Evolutionary conservation across 805 yeast genomes (phyloP).

Genomic region (Candida anglica): DNA sequence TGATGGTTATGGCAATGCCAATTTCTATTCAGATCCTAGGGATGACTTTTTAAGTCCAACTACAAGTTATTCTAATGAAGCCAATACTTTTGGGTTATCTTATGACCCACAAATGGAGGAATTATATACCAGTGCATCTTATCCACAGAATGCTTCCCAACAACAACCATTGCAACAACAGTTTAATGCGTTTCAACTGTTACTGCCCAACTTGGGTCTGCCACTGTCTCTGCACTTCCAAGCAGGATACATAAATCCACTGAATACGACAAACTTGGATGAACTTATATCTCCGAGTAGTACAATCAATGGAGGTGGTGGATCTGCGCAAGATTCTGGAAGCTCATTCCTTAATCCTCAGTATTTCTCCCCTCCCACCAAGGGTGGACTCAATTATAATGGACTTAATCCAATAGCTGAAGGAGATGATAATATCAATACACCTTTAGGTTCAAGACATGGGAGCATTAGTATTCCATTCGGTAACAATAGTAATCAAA

Average conservation of each 20-base stretch:
- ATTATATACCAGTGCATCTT: not conserved
- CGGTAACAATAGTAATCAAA: constrained; percentile 7
- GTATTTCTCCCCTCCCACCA: constrained; percentile 37
- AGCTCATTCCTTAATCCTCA: constrained; percentile 28
- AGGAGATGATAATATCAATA: constrained; percentile 13
- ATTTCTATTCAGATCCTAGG: not conserved
- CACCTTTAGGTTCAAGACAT: constrained; percentile 26
- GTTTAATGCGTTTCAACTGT: not conserved
- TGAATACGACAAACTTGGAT: constrained; percentile 26
- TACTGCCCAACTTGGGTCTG: constrained; percentile 3
- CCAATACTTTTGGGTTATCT: constrained; percentile 2
- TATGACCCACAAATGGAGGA: constrained; percentile 4
- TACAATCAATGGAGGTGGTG: constrained; percentile 7
- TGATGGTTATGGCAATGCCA: no score
- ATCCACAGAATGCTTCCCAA: constrained; percentile 1
- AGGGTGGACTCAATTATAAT: constrained; percentile 18
- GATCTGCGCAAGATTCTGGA: constrained; percentile 4
- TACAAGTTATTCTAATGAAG: constrained; percentile 4
- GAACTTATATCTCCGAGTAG: constrained; percentile 32
- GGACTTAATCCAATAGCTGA: constrained; percentile 32
- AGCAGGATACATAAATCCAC: constrained; percentile 10
- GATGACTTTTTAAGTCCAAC: constrained; percentile 2
- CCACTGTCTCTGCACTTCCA: not conserved
- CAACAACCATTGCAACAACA: not conserved
- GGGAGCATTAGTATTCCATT: constrained; percentile 28